phyloP scores from a whole-genome alignment of 371 early-diverging fungal species.

The Mortierella sp. region DNA sequence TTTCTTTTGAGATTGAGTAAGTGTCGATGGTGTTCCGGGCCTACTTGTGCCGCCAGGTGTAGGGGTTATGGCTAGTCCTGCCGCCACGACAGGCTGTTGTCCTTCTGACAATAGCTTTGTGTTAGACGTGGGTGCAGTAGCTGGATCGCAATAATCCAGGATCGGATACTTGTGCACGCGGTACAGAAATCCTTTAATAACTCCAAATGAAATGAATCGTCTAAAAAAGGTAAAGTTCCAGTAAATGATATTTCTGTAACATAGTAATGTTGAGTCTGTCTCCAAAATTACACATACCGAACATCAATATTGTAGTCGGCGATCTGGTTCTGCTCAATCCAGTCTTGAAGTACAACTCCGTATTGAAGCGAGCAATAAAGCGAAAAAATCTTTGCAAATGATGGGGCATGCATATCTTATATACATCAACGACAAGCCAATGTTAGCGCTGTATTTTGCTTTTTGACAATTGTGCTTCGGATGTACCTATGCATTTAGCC shows the following conservation, averaged over 20 bases:
- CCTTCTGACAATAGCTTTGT: conserved; percentile 4
- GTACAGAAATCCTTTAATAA: conserved; percentile 82
- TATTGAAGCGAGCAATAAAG: conserved; percentile 81
- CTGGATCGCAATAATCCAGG: conserved; percentile 51
- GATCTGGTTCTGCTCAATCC: conserved; percentile 82
- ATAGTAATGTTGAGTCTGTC: not conserved
- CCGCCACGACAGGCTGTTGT: not conserved
- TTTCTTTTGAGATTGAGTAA: conserved; percentile 17
- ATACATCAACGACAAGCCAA: not conserved
- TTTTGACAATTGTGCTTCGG: not conserved
- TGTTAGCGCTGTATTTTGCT: not conserved
- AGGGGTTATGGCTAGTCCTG: not conserved
- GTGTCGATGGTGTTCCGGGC: not conserved
- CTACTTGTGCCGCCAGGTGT: conserved; percentile 15
- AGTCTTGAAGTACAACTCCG: conserved; percentile 79
- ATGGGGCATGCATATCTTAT: conserved; percentile 61
- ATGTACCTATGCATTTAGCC: not conserved
- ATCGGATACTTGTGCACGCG: conserved; percentile 90
- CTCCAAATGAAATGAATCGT: conserved; percentile 86
- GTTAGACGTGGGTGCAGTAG: conserved; percentile 2
- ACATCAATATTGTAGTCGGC: conserved; percentile 76
- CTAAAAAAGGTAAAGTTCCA: conserved; percentile 52
- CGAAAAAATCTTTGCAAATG: conserved; percentile 76
- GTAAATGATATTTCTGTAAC: not conserved
- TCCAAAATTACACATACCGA: conserved; percentile 61